Evolutionary conservation across 2,329 filamentous ascomycete species (phyloP).

Genomic region (Arthrobotrys sphaeroides): DNA sequence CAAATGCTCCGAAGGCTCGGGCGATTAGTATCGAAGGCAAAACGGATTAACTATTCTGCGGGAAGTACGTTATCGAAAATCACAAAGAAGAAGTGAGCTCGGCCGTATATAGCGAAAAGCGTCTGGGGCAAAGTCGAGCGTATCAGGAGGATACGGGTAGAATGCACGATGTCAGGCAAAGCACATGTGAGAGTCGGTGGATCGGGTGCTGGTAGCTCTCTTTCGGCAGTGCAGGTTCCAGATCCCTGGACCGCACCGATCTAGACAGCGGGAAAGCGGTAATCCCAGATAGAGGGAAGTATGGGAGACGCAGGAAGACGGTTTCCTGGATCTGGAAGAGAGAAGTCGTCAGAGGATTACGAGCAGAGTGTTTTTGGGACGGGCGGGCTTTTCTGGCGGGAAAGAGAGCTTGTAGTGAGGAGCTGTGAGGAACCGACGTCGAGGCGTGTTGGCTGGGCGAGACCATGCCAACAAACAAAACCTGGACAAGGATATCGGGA

Average conservation of each 20-base stretch:
- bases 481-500: constrained; percentile 15
- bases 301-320: not conserved
- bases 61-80: not conserved
- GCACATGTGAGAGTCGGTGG: constrained; percentile 36
- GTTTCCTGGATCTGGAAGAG: not conserved
- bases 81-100: not conserved
- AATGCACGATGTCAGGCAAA: constrained; percentile 20
- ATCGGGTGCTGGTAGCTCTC: constrained; percentile 14
- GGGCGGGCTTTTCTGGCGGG: not conserved
- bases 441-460: constrained; percentile 33
- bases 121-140: not conserved
- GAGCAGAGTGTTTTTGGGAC: not conserved
- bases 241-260: constrained; percentile 3
- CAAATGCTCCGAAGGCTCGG: not conserved
- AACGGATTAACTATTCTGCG: not conserved
- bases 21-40: constrained; percentile 19
- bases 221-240: constrained; percentile 31
- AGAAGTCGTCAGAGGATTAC: not conserved
- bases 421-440: constrained; percentile 21
- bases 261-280: not conserved
- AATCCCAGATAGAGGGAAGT: not conserved
- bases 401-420: constrained; percentile 12
- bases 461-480: constrained; percentile 20
- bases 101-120: not conserved
- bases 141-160: not conserved